Conservation (phyloP, 345 rosid species). For the Hevea brasiliensis region DNA sequence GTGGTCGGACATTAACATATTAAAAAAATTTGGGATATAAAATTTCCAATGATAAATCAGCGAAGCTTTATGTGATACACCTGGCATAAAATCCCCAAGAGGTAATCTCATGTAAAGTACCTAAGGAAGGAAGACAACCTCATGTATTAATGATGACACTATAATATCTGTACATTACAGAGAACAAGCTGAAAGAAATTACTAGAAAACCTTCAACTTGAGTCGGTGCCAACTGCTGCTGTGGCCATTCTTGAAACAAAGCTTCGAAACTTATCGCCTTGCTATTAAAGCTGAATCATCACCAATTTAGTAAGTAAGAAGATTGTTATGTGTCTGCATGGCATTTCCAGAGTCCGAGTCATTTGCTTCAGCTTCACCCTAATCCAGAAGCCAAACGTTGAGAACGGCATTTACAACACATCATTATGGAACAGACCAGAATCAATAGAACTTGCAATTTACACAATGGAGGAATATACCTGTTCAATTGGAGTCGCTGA, state of each 20-base stretch:
- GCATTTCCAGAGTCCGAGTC: conserved; percentile 45
- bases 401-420: neutral
- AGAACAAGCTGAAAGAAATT: conserved; percentile 24
- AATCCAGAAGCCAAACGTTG: conserved; percentile 1
- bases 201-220: conserved; percentile 29
- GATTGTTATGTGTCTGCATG: conserved; percentile 36
- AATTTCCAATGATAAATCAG: conserved; percentile 7
- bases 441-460: neutral
- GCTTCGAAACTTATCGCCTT: conserved; percentile 24
- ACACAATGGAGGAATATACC: conserved; percentile 26
- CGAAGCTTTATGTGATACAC: conserved; percentile 30
- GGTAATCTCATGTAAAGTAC: conserved; percentile 20
- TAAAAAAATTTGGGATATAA: conserved; percentile 12
- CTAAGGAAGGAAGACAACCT: conserved; percentile 21
- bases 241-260: neutral
- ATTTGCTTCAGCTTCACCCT: conserved; percentile 56
- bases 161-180: conserved; percentile 50
- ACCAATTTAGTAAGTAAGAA: conserved; percentile 44
- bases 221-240: conserved; percentile 4
- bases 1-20: neutral
- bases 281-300: conserved; percentile 43
- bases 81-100: neutral
- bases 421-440: neutral
- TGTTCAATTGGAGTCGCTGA: conserved; percentile 44
- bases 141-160: conserved; percentile 39